Evolutionary conservation across 805 yeast genomes (phyloP), one percentile per base, ranked within the genome.

Genomic region (Pichia ethanolica): DNA sequence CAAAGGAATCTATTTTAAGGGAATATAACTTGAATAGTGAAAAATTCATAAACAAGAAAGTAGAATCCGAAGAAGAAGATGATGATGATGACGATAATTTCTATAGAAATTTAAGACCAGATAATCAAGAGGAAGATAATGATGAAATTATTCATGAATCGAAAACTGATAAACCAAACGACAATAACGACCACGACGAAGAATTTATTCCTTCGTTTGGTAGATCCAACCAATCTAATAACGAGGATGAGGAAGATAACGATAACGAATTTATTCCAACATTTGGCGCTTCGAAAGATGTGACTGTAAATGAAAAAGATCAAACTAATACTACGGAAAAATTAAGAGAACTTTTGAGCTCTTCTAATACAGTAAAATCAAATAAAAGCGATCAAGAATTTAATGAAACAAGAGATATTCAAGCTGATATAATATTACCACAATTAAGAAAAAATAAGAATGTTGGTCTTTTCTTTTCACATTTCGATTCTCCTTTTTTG

Each of bases 401-500:
- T 9, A 30, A 30, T 7, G 32, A 30, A 4, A 1, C 9, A 2
- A 9, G 3, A 30, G 9, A 30, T 30, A 20, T 30, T 9, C 32
- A 30, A 30, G 7, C 32, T 25, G 46, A 42, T n/a, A 12, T 27
- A 1, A 7, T 33, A 8, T 4, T 37, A 9, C 46, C 41, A 20
- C 38, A 14, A 43, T 76, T 72, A 66, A 80, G 67, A 62, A 68
- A 67, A 12, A 48, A 43, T 26, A 71, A 62, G 55, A 66, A 66
- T 38, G 59, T 68, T 43, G 81, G 88, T 7, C 69, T 89, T 35
- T 90, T 91, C 65, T 91, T 95, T 75, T 70, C 83, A 2, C 97
- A 91, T 63, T 69, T 73, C 11, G 85, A 85, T 20, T 90, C 97
- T 0, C 97, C 97, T 0, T 91, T 88, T 67, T 70, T 91, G 54